Evolutionary conservation across 345 rosid genomes (phyloP), one percentile per base, ranked within the genome.

Genomic region (Populus nigra): DNA sequence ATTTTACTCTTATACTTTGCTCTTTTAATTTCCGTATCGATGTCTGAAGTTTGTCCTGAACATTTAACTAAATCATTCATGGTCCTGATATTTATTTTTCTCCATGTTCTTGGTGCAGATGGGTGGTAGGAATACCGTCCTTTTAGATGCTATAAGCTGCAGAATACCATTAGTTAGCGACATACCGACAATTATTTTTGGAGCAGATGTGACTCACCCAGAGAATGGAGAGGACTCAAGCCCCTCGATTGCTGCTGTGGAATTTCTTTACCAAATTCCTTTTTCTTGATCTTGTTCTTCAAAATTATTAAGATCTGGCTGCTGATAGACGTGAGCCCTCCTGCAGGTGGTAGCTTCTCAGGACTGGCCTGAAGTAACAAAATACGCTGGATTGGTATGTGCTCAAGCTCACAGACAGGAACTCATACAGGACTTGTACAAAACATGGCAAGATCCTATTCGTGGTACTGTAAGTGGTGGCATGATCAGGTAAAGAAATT

Each of bases 361-460:
- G 81, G 99, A 96, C 83, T 96, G 99, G 99, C 99, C 99, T 59
- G 99, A 96, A 88, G 99, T 96, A 68, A 96, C 99, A 39, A 96
- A 96, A 79, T 96, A 96, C 73, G 99, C 98, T 0, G 99, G 99
- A 76, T 82, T 96, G 38, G 99, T 96, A 70, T 96, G 99, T 85
- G 98, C 99, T 83, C 99, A 96, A 88, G 97, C 99, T 89, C 99
- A 94, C 80, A 84, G 99, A 59, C 97, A 96, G 82, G 99, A 96
- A 86, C 98, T 96, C 74, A 96, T 96, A 75, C 99, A 96, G 82
- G 99, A 96, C 77, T 85, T 96, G 87, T 96, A 91, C 83, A 96
- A 92, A 89, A 93, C 98, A 63, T 96, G 99, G 99, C 96, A 96
- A 57, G 99, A 96, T 89, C 98, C 99, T 76, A 92, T 90, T 77